These are phyloP conservation scores for Epichloe uncinata DNA, from an alignment of 2,329 filamentous ascomycete genomes.

Conservation along the genomic window DNA sequence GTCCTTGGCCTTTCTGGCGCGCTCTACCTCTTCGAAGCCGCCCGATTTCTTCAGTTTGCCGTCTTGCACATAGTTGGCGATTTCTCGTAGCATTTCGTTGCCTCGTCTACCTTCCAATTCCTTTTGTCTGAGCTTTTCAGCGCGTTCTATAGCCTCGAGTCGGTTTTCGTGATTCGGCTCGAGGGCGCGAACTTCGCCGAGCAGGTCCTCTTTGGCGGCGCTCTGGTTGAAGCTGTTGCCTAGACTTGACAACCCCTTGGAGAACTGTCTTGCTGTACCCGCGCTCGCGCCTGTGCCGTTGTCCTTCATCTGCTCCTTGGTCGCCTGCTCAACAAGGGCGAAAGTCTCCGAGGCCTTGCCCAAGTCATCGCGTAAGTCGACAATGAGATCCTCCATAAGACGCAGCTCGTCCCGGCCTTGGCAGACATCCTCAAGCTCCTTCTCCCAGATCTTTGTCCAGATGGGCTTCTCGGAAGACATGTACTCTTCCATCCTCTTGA, in stretches of 20 bases:
- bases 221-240: slow-evolving; percentile 52
- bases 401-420: slow-evolving; percentile 90
- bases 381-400: slow-evolving; percentile 88
- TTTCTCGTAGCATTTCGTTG: slow-evolving; percentile 70
- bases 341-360: slow-evolving; percentile 93
- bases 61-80: slow-evolving; percentile 73
- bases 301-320: slow-evolving; percentile 91
- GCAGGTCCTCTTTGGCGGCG: slow-evolving; percentile 77
- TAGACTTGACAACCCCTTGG: slow-evolving; percentile 38
- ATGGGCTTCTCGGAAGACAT: slow-evolving; percentile 84
- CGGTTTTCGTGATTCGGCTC: slow-evolving; percentile 90
- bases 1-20: slow-evolving; percentile 71
- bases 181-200: slow-evolving; percentile 85
- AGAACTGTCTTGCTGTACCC: slow-evolving; percentile 41
- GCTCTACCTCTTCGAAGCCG: slow-evolving; percentile 86
- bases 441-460: slow-evolving; percentile 99
- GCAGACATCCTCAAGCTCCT: slow-evolving; percentile 89
- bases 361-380: slow-evolving; percentile 85
- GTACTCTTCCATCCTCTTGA: slow-evolving; percentile 90
- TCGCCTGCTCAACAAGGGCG: slow-evolving; percentile 88
- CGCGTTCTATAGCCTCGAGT: slow-evolving; percentile 92
- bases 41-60: slow-evolving; percentile 93
- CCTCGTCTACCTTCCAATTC: slow-evolving; percentile 69
- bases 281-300: slow-evolving; percentile 38
- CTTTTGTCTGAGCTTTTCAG: slow-evolving; percentile 79